phyloP scores from a whole-genome alignment of 163 green algal species.

The Scenedesmus sp. region DNA sequence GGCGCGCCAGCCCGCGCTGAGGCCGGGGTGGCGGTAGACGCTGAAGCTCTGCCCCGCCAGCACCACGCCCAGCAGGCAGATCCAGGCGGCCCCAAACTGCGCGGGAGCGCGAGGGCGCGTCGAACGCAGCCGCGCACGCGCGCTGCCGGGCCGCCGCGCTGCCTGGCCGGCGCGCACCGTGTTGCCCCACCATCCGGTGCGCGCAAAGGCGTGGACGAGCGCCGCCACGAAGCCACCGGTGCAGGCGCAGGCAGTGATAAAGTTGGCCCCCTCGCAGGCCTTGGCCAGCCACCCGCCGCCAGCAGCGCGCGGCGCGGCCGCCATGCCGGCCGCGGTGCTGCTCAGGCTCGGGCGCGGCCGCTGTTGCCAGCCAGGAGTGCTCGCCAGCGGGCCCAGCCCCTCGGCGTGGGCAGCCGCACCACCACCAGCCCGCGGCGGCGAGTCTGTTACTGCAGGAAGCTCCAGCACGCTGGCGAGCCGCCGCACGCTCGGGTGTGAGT shows the following conservation, averaged over 20 bases:
- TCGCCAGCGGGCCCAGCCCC: too few species aligned
- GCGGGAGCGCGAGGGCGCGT: background rate
- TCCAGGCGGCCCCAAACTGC: constrained; percentile 13
- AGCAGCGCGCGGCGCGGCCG: too few species aligned
- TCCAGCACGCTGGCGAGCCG: too few species aligned
- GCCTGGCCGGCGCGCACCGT: background rate
- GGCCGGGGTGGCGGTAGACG: background rate
- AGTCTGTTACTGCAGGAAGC: too few species aligned
- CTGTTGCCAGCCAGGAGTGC: too few species aligned
- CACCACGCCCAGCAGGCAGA: constrained; percentile 17
- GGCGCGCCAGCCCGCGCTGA: background rate
- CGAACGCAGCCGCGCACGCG: background rate
- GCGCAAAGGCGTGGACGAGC: background rate
- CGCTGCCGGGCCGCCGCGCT: background rate
- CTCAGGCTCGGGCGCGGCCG: too few species aligned
- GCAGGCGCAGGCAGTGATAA: background rate
- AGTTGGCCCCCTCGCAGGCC: constrained; percentile 5
- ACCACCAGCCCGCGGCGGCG: too few species aligned
- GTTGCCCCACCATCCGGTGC: constrained; percentile 9
- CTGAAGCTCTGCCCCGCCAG: background rate
- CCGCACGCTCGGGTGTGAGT: too few species aligned
- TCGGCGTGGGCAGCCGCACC: too few species aligned
- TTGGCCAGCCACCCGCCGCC: too few species aligned
- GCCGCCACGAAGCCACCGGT: background rate
- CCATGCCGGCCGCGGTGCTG: too few species aligned